These are phyloP conservation scores for Globisporangium polare DNA, from an alignment of 352 stramenopile genomes.

Conservation along the genomic window DNA sequence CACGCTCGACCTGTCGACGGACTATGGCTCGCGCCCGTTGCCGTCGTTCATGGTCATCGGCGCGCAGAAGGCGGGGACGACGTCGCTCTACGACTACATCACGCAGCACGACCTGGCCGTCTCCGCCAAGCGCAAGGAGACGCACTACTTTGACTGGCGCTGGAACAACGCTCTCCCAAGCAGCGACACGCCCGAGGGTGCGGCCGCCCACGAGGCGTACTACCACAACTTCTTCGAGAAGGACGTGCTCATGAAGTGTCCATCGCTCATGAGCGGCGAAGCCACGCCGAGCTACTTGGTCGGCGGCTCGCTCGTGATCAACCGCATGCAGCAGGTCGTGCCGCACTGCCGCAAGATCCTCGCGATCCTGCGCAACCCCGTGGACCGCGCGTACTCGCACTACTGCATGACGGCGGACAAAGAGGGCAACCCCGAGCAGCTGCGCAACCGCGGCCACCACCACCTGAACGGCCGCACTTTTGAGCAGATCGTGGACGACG, in stretches of 20 bases:
- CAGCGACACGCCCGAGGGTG: conserved; percentile 49
- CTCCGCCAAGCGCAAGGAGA: conserved; percentile 91
- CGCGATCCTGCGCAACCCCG: conserved; percentile 77
- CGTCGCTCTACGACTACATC: conserved; percentile 97
- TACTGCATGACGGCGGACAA: conserved; percentile 86
- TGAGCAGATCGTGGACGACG: conserved; percentile 68
- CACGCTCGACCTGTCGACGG: conserved; percentile 90
- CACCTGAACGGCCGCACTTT: conserved; percentile 60
- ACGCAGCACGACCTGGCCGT: conserved; percentile 95
- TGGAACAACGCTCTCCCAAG: conserved; percentile 85
- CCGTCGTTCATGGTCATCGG: conserved; percentile 95
- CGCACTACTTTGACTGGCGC: conserved; percentile 98
- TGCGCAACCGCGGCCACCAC: conserved; percentile 74
- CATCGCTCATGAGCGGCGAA: conserved; percentile 91
- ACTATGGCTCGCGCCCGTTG: conserved; percentile 67
- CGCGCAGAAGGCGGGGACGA: conserved; percentile 96
- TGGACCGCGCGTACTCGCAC: conserved; percentile 85
- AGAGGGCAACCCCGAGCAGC: conserved; percentile 68
- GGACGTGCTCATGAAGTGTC: conserved; percentile 78
- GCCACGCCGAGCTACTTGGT: conserved; percentile 91
- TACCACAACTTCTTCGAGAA: conserved; percentile 87
- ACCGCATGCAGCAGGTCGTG: conserved; percentile 72
- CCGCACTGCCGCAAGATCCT: conserved; percentile 82
- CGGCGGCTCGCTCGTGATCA: conserved; percentile 65
- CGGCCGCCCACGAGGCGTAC: conserved; percentile 51